Evolutionary conservation across 805 yeast species (phyloP).

Genomic region (Suhomyces sp.): DNA sequence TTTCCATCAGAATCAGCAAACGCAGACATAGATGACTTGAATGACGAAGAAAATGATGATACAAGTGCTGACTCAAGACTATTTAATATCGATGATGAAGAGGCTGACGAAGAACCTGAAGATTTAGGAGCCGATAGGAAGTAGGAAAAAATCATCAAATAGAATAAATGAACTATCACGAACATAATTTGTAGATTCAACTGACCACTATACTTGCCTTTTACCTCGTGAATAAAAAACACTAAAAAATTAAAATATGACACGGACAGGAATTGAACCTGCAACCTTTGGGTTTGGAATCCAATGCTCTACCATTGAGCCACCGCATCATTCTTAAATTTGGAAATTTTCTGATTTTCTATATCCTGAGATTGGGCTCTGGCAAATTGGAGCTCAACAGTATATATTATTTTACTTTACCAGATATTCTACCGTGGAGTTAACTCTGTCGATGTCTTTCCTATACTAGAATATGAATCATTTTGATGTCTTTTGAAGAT

Average conservation of each 20-base stretch:
- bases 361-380: too few relatives aligned
- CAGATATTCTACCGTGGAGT: too few relatives aligned
- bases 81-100: slow-evolving; percentile 31
- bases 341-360: slow-evolving; percentile 37
- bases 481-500: too few relatives aligned
- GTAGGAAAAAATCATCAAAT: not conserved
- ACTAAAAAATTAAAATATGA: slow-evolving; percentile 9
- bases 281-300: slow-evolving; percentile 21
- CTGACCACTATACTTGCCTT: not conserved
- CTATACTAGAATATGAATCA: too few relatives aligned
- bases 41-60: slow-evolving; percentile 5
- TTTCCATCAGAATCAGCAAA: slow-evolving; percentile 19
- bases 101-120: slow-evolving; percentile 14
- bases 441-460: too few relatives aligned
- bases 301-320: slow-evolving; percentile 23
- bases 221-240: not conserved
- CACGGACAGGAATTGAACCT: slow-evolving; percentile 24
- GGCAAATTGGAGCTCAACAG: too few relatives aligned
- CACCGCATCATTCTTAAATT: slow-evolving; percentile 18
- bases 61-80: slow-evolving; percentile 22
- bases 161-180: not conserved
- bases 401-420: too few relatives aligned
- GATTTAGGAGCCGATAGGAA: not conserved
- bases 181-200: not conserved
- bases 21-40: slow-evolving; percentile 13